A percentile compares a stretch with the other conserved stretches of the same genome.
Evolutionary conservation across 352 stramenopile species (phyloP).

Genomic region (Thraustotheca clavata): DNA sequence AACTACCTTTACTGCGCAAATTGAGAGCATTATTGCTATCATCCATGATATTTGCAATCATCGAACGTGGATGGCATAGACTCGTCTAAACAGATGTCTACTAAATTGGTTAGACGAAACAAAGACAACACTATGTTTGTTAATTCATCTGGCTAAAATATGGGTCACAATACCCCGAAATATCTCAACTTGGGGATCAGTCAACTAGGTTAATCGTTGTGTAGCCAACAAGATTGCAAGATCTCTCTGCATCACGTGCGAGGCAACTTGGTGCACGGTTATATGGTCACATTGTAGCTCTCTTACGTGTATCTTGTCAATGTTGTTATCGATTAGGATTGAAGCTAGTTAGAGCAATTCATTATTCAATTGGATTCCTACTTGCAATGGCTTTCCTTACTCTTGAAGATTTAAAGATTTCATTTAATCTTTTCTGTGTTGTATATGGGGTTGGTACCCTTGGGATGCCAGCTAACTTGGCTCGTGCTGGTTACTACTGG

Average conservation of each 20-base stretch:
- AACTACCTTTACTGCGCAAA: no score
- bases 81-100: no score
- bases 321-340: no score
- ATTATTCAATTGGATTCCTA: constrained; percentile 2
- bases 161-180: no score
- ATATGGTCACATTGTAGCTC: no score
- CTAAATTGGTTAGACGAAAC: no score
- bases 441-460: constrained; percentile 25
- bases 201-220: neutral
- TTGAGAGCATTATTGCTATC: no score
- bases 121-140: no score
- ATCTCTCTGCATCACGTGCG: neutral
- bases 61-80: no score
- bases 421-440: constrained; percentile 24
- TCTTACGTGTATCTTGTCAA: no score
- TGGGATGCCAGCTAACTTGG: constrained; percentile 24
- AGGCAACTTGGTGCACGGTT: neutral
- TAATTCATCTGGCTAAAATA: no score
- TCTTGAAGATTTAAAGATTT: constrained; percentile 23
- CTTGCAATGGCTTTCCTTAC: constrained; percentile 20
- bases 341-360: neutral
- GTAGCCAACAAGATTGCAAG: neutral
- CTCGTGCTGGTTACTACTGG: constrained; percentile 22
- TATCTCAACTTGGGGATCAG: constrained; percentile 8
- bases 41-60: no score